Evolutionary conservation across 495 filamentous ascomycete genomes (phyloP).

Genomic region (Penicillium simplicissimum): DNA sequence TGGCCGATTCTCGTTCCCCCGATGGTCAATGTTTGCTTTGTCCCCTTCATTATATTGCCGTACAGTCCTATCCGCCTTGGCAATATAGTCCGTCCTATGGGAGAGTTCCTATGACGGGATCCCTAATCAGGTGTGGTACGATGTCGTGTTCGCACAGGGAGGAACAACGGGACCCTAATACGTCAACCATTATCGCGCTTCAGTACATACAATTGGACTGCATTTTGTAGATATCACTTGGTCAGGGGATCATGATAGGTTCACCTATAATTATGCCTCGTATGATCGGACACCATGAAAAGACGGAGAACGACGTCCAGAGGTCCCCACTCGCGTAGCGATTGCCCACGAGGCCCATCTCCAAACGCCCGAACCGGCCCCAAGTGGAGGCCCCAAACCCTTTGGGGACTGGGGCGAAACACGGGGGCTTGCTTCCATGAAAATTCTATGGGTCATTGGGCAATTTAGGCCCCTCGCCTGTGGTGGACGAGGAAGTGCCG

Average conservation of each 20-base stretch:
- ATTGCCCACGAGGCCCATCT: neutral
- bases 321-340: neutral
- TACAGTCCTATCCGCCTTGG: neutral
- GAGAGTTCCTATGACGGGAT: neutral
- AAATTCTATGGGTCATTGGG: neutral
- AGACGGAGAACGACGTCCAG: neutral
- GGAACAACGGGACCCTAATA: neutral
- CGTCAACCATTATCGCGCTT: neutral
- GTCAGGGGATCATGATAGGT: neutral
- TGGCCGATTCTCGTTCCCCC: neutral
- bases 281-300: neutral
- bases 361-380: conserved; percentile 3
- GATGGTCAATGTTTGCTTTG: neutral
- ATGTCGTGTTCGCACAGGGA: no score
- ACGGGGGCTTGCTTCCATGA: conserved; percentile 8
- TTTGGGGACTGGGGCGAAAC: neutral
- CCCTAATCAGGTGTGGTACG: neutral
- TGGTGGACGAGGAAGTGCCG: neutral
- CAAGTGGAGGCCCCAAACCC: conserved; percentile 7
- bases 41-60: neutral
- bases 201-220: no score
- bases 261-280: no score
- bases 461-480: no score
- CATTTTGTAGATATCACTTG: no score
- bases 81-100: neutral